phyloP scores from a whole-genome alignment of 1,284 basidiomycete species.

The Moesziomyces aphidis region DNA sequence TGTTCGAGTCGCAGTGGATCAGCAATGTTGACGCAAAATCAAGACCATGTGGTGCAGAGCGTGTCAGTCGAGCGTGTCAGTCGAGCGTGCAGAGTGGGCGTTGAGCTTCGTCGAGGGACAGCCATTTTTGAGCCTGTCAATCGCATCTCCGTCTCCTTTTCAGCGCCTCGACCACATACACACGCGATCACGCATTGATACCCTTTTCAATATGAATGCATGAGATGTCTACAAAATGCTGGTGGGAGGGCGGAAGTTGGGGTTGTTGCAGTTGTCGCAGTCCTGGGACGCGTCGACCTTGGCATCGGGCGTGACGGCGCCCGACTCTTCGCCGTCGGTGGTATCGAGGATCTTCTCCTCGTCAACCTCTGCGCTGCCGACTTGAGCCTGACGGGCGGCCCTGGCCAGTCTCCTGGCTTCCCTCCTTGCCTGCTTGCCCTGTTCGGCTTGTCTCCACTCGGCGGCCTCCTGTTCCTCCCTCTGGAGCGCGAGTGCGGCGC shows the following conservation, averaged over 20 bases:
- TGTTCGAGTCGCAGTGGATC: no score
- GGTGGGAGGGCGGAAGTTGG: constrained; percentile 31
- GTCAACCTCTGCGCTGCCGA: constrained; percentile 3
- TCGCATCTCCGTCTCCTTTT: no score
- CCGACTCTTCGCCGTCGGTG: not conserved
- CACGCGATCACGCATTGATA: no score
- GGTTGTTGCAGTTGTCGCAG: constrained; percentile 33
- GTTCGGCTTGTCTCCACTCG: constrained; percentile 21
- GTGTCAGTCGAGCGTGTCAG: no score
- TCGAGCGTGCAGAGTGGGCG: no score
- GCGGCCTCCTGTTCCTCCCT: constrained; percentile 42
- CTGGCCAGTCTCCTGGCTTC: constrained; percentile 22
- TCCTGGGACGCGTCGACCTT: constrained; percentile 6
- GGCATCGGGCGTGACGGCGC: not conserved
- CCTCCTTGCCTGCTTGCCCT: constrained; percentile 25
- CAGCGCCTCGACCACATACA: no score
- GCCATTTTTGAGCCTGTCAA: no score
- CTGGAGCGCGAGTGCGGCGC: constrained; percentile 51
- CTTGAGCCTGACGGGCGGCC: constrained; percentile 7
- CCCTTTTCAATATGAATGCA: not conserved
- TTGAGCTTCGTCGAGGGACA: no score
- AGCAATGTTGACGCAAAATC: not conserved
- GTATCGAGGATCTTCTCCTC: constrained; percentile 25
- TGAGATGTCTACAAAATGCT: constrained; percentile 29
- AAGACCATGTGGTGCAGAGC: no score